A percentile compares a stretch with the other conserved stretches of the same genome.
Evolutionary conservation across 1,284 basidiomycete genomes (phyloP).

Genomic region (Schizophyllum amplum): DNA sequence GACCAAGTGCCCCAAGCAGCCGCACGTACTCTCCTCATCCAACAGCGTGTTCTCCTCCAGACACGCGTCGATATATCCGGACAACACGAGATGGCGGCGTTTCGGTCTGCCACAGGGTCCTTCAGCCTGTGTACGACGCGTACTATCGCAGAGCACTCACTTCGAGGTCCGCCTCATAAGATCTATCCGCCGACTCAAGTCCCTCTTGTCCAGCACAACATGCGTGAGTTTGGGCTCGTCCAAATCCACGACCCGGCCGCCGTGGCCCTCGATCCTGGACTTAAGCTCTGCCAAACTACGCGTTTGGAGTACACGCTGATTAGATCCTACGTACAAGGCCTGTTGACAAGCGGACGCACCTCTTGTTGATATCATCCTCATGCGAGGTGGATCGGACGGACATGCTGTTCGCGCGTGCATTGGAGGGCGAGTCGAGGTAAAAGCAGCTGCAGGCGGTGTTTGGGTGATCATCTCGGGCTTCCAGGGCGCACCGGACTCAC

Average conservation of each 20-base stretch:
- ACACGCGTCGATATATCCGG: slow-evolving; percentile 71
- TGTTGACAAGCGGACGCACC: slow-evolving; percentile 29
- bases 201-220: slow-evolving; percentile 73
- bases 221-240: slow-evolving; percentile 77
- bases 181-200: slow-evolving; percentile 59
- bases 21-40: slow-evolving; percentile 63
- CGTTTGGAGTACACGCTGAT: slow-evolving; percentile 1
- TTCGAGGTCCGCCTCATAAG: slow-evolving; percentile 64
- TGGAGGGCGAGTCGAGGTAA: slow-evolving; percentile 77
- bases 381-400: slow-evolving; percentile 39
- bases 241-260: slow-evolving; percentile 63
- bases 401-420: slow-evolving; percentile 63
- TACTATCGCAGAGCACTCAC: slow-evolving; percentile 27
- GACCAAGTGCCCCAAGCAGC: not conserved
- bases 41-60: slow-evolving; percentile 74
- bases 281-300: slow-evolving; percentile 50
- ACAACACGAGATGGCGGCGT: slow-evolving; percentile 67
- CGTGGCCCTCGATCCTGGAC: slow-evolving; percentile 51
- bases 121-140: slow-evolving; percentile 7
- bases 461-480: not conserved
- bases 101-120: slow-evolving; percentile 46
- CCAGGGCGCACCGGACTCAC: slow-evolving; percentile 33
- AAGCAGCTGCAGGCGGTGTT: slow-evolving; percentile 49
- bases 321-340: not conserved
- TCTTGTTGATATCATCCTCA: slow-evolving; percentile 40